Base-by-base conservation (phyloP, 1,284 basidiomycete genomes). In the Cutaneotrichosporon dermatis region DNA sequence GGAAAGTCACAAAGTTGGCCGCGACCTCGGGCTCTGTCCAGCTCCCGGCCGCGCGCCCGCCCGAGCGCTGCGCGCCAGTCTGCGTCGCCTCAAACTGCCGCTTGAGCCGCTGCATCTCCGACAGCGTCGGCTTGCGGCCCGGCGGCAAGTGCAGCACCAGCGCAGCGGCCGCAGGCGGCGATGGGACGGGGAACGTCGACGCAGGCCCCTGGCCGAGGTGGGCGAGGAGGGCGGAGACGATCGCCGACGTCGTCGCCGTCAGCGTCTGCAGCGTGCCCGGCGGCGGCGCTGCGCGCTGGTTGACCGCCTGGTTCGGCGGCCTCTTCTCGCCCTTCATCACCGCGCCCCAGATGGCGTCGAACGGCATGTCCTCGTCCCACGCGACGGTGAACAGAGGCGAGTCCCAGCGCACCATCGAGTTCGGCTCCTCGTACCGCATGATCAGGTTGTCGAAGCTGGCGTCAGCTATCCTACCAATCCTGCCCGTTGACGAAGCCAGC, bases 321-420 rank as follows among this genome's bases (percentile, higher is more conserved):
- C 89, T 92, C 63, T 94, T 82, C 51, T 81, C 81, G 2, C 90
- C 90, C 61, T 83, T 86, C 5, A 87, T 92, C 34, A 93, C 79
- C 0, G 90, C 87, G 13, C 86, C 82, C 88, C 90, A 96, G 50
- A 98, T 88, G 10, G 85, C 83, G 6, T 86, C 83, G 16, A 80
- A 81, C 1, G 91, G 90, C 3, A 90, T 78, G 33, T 83, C 81
- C 34, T 83, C 80, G 39, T 84, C 82, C 85, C 87, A 90, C 2
- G 86, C 79, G 0, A 97, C 79, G 2, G 89, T 91, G 74, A 97
- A 90, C 37, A 98, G 82, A 0, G 95, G 95, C 0, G 92, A 89
- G 77, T 99, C 95, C 95, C 95, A 99, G 48, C 94, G 85, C 10
- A 91, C 92, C 88, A 95, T 95, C 0, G 92, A 93, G 0, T 90